Conservation (phyloP, 2,329 filamentous ascomycete genomes). For the Rhynchosporium graminicola region DNA sequence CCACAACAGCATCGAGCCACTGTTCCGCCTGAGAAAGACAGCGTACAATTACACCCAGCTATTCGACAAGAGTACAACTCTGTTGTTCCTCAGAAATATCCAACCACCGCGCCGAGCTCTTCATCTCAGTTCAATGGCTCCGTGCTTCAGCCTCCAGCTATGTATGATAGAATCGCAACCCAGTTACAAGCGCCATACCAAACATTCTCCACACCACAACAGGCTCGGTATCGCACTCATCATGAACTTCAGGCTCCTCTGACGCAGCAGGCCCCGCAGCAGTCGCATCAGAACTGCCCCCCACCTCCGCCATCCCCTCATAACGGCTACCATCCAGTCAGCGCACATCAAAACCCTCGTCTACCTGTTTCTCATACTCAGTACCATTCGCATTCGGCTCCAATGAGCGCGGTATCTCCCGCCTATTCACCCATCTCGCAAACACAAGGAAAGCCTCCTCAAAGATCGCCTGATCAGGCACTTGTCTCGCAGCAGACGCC, state of each 20-base stretch:
- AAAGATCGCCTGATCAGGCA: conserved; percentile 3
- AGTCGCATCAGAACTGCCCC: background rate
- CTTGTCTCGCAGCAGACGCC: background rate
- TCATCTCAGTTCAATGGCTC: conserved; percentile 22
- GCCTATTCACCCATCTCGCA: background rate
- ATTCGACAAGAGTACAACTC: conserved; percentile 41
- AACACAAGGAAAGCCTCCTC: conserved; percentile 1
- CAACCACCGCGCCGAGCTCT: conserved; percentile 20
- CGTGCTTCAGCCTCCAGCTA: conserved; percentile 29
- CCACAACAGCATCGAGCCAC: conserved; percentile 20
- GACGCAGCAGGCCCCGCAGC: background rate
- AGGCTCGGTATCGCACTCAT: conserved; percentile 12
- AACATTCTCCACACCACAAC: conserved; percentile 14
- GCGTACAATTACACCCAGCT: conserved; percentile 42
- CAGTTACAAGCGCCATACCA: conserved; percentile 22
- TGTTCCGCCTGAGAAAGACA: conserved; percentile 31
- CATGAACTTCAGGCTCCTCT: conserved; percentile 12
- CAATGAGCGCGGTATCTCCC: background rate
- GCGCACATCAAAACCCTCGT: background rate
- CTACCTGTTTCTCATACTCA: background rate
- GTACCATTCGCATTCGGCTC: conserved; percentile 10
- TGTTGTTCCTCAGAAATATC: conserved; percentile 33
- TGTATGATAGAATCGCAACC: conserved; percentile 27
- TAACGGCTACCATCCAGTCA: background rate
- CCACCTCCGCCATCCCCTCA: background rate